Evolutionary conservation across 2,329 filamentous ascomycete genomes (phyloP).

Genomic region (Nigrospora osmanthi): DNA sequence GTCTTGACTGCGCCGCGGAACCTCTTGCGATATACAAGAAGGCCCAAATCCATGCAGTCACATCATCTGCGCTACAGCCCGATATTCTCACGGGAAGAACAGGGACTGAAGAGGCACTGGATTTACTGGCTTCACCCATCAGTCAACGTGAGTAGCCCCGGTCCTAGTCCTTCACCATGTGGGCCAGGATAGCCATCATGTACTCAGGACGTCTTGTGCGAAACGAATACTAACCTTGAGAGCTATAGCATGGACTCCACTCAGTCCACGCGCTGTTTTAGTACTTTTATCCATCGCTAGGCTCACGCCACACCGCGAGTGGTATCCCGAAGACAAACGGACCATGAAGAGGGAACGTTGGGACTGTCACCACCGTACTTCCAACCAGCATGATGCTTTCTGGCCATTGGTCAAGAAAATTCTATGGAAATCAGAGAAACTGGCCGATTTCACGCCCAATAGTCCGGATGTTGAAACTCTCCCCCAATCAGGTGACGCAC

Average conservation of each 20-base stretch:
- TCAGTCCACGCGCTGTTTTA: slow-evolving; percentile 2
- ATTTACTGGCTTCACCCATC: slow-evolving; percentile 37
- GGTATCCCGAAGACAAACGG: slow-evolving; percentile 24
- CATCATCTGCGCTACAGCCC: slow-evolving; percentile 44
- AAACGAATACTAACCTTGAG: slow-evolving; percentile 26
- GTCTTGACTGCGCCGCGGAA: slow-evolving; percentile 50
- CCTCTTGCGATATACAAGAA: slow-evolving; percentile 46
- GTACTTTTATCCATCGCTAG: slow-evolving; percentile 12
- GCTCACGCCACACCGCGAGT: slow-evolving; percentile 22
- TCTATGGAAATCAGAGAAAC: slow-evolving; percentile 16
- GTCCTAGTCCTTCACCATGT: too few species aligned
- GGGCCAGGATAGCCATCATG: too few species aligned
- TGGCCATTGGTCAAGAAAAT: slow-evolving; percentile 19
- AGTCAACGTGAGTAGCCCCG: not conserved
- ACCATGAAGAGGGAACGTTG: slow-evolving; percentile 27
- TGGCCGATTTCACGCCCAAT: slow-evolving; percentile 7
- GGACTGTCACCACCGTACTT: slow-evolving; percentile 19
- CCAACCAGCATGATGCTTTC: slow-evolving; percentile 29
- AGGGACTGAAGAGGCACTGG: slow-evolving; percentile 52
- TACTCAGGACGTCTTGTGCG: too few species aligned
- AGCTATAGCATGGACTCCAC: slow-evolving; percentile 27
- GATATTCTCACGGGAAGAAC: slow-evolving; percentile 52
- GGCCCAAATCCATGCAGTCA: slow-evolving; percentile 51
- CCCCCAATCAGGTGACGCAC: not conserved
- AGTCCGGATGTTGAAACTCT: not conserved